phyloP scores from a whole-genome alignment of 1,139 yeast genomes.

The Protomyces inundatus region DNA sequence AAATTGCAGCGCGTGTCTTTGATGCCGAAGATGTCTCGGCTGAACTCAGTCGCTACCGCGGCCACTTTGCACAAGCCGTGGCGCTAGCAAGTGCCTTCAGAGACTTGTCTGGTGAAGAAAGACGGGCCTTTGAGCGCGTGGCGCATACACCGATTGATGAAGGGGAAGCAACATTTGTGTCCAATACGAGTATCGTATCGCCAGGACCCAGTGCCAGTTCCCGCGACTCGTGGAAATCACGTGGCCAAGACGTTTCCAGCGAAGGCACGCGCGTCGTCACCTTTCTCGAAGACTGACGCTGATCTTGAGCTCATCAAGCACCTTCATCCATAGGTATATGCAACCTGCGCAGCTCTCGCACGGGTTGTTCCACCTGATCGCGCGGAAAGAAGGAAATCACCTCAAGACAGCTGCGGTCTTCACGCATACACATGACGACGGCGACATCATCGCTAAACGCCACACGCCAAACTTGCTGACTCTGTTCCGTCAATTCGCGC shows the following conservation, averaged over 20 bases:
- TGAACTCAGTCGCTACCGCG: constrained; percentile 2
- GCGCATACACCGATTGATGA: not conserved
- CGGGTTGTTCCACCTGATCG: constrained; percentile 8
- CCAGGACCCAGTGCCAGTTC: too few species aligned
- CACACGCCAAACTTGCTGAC: constrained; percentile 45
- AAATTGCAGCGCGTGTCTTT: not conserved
- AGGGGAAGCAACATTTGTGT: too few species aligned
- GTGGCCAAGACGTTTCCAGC: not conserved
- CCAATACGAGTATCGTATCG: too few species aligned
- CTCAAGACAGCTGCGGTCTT: constrained; percentile 20
- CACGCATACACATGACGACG: constrained; percentile 35
- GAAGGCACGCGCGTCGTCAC: not conserved
- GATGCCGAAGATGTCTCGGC: constrained; percentile 7
- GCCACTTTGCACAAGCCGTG: constrained; percentile 7
- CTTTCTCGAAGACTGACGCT: not conserved
- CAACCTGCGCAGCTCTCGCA: not conserved
- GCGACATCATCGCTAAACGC: constrained; percentile 44
- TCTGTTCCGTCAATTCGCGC: constrained; percentile 40
- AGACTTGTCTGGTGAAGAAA: constrained; percentile 11
- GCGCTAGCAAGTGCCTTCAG: constrained; percentile 13
- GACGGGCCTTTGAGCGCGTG: constrained; percentile 7
- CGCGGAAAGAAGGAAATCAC: constrained; percentile 19
- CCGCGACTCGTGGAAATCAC: too few species aligned
- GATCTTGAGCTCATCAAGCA: too few species aligned
- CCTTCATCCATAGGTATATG: too few species aligned